Evolutionary conservation across 495 filamentous ascomycete genomes (phyloP).

Genomic region (Talaromyces nanjingensis): DNA sequence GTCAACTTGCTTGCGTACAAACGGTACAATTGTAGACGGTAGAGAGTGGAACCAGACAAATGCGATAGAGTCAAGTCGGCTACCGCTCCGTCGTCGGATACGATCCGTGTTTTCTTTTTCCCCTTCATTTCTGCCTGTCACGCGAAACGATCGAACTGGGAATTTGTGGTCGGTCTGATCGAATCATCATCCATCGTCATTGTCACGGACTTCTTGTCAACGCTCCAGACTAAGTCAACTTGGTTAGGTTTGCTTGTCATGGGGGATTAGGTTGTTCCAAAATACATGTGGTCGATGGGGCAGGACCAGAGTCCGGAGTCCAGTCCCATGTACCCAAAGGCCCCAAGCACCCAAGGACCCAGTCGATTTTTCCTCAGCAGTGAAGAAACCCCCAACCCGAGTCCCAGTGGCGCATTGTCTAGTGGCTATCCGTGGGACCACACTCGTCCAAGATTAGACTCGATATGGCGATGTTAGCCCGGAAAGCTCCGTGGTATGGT

Average conservation of each 20-base stretch:
- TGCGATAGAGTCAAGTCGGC: background rate
- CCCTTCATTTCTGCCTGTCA: background rate
- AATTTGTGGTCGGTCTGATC: background rate
- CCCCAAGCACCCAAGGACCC: background rate
- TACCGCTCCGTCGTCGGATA: background rate
- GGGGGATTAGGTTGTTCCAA: constrained; percentile 1
- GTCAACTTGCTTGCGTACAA: background rate
- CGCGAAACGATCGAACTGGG: background rate
- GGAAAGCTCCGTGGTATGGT: background rate
- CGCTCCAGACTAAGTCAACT: background rate
- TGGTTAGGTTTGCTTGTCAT: constrained; percentile 2
- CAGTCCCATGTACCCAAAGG: background rate
- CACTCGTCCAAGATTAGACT: background rate
- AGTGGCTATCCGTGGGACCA: constrained; percentile 4
- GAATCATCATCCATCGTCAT: constrained; percentile 1
- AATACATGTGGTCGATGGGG: constrained; percentile 2
- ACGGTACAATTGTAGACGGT: background rate
- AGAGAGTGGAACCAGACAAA: background rate
- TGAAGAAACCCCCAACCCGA: constrained; percentile 4
- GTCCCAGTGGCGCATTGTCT: constrained; percentile 1
- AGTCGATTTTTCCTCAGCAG: background rate
- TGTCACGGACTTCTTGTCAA: background rate
- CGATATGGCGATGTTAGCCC: background rate
- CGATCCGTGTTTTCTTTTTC: background rate
- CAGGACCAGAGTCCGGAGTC: constrained; percentile 1